These are phyloP conservation scores for Basipetospora chlamydospora DNA, from an alignment of 2,329 filamentous ascomycete species.

Conservation along the genomic window DNA sequence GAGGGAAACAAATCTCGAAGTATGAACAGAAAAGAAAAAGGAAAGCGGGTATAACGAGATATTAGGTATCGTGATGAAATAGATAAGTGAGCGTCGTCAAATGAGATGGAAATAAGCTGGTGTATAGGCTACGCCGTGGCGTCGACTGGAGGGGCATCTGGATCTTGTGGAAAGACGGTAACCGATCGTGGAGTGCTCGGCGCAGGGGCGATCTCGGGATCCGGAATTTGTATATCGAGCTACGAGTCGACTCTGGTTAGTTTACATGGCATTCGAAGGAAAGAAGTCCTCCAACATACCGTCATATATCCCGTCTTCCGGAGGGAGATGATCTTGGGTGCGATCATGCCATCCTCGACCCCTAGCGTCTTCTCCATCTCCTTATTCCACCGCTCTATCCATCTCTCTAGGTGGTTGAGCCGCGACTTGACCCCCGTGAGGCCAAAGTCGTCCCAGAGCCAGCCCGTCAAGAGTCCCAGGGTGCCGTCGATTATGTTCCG, in stretches of 20 bases:
- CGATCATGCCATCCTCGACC: slow-evolving; percentile 32
- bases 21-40: background rate
- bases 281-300: too few species aligned
- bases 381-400: slow-evolving; percentile 77
- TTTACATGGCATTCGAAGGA: too few species aligned
- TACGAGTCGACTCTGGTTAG: too few species aligned
- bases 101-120: too few species aligned
- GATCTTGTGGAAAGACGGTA: too few species aligned
- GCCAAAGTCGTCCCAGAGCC: slow-evolving; percentile 88
- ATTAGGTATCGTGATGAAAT: too few species aligned
- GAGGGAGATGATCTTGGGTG: slow-evolving; percentile 63
- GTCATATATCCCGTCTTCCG: slow-evolving; percentile 80
- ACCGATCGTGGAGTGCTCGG: slow-evolving; percentile 25
- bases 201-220: slow-evolving; percentile 52
- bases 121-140: too few species aligned
- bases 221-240: slow-evolving; percentile 70
- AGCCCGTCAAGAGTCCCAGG: slow-evolving; percentile 72
- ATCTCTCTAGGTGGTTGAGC: slow-evolving; percentile 56
- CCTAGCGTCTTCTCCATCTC: slow-evolving; percentile 45
- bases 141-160: too few species aligned
- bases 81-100: too few species aligned
- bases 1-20: too few species aligned
- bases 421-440: slow-evolving; percentile 60
- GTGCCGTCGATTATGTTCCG: slow-evolving; percentile 69
- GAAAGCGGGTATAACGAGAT: background rate